Base-by-base conservation (phyloP, 1,284 basidiomycete genomes). In the Mycena sp. region DNA sequence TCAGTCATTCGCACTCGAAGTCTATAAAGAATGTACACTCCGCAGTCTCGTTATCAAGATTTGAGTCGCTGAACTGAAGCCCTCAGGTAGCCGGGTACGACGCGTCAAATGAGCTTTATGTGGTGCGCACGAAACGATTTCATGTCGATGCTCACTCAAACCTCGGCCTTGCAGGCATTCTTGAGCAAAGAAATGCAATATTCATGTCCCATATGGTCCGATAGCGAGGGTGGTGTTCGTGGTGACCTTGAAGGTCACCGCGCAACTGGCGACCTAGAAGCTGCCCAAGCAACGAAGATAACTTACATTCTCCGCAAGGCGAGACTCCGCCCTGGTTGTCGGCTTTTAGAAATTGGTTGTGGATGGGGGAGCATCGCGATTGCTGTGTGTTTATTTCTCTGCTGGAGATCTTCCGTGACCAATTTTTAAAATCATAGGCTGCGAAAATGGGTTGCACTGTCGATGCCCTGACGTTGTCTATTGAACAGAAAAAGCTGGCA, bases 281-380 rank as follows among this genome's bases (percentile, higher is more conserved):
- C 80, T 21, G 90, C 90, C 0, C 91, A 93, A 70, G 73, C 82
- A 25, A 81, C 84, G 45, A 93, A 93, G 73, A 79, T 93, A 28
- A 78, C 78, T 48, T 74, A 88, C 67, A 85, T 92, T 67, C 85
- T 92, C 54, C 78, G 74, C 2, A 83, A 84, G 63, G 88, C 89
- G 30, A 83, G 83, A 43, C 83, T 92, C 32, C 76, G 81, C 49
- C 80, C 81, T 14, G 89, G 89, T 0, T 80, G 88, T 69, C 81
- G 88, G n/a, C 79, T 93, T 6, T 78, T 93, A 49, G 91, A 93
- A 76, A 88, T 93, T 65, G 91, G 91, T 6, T 85, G 85, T 17
- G 91, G 91, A 1, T 92, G 91, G 91, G 91, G 91, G 9, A 86
- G 83, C 45, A 79, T 92, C 43, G 87, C 89, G 3, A 92, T 93